Evolutionary conservation across 176 grass and related monocot species (phyloP).

Genomic region (Oryza brachyantha): DNA sequence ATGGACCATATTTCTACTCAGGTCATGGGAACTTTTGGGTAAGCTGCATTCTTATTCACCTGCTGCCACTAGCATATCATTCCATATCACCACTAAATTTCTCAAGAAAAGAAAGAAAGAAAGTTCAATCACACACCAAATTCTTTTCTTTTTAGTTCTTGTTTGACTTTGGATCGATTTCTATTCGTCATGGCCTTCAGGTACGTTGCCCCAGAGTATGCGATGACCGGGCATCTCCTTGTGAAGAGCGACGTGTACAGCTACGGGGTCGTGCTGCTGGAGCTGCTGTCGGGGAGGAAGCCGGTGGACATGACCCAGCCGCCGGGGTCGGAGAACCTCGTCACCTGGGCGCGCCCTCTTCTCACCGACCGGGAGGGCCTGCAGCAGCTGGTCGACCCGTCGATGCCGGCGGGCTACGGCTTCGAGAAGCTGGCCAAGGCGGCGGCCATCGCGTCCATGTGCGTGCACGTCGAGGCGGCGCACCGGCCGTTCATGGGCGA

Average conservation of each 20-base stretch:
- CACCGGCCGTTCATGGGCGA: slow-evolving; percentile 98
- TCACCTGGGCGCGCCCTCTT: slow-evolving; percentile 87
- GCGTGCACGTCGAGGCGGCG: slow-evolving; percentile 72
- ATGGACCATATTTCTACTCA: slow-evolving; percentile 80
- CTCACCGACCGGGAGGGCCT: slow-evolving; percentile 71
- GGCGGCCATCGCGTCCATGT: slow-evolving; percentile 89
- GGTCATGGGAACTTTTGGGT: slow-evolving; percentile 99
- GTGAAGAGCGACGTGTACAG: slow-evolving; percentile 99
- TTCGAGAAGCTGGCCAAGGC: slow-evolving; percentile 86
- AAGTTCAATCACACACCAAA: neutral
- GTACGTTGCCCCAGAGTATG: slow-evolving; percentile 97
- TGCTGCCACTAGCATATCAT: neutral
- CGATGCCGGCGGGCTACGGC: slow-evolving; percentile 49
- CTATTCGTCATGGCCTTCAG: slow-evolving; percentile 39
- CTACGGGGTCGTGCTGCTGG: slow-evolving; percentile 89
- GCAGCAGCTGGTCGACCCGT: slow-evolving; percentile 71
- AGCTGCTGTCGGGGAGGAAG: slow-evolving; percentile 86
- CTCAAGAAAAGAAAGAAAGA: neutral
- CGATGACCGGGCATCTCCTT: slow-evolving; percentile 92
- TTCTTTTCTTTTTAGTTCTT: neutral
- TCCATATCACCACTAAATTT: neutral
- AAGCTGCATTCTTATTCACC: slow-evolving; percentile 8
- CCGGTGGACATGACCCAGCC: slow-evolving; percentile 82
- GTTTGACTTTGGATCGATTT: neutral
- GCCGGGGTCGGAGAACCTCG: slow-evolving; percentile 76